Conservation (phyloP, 2,329 filamentous ascomycete species). For the Anthostomella pinea region DNA sequence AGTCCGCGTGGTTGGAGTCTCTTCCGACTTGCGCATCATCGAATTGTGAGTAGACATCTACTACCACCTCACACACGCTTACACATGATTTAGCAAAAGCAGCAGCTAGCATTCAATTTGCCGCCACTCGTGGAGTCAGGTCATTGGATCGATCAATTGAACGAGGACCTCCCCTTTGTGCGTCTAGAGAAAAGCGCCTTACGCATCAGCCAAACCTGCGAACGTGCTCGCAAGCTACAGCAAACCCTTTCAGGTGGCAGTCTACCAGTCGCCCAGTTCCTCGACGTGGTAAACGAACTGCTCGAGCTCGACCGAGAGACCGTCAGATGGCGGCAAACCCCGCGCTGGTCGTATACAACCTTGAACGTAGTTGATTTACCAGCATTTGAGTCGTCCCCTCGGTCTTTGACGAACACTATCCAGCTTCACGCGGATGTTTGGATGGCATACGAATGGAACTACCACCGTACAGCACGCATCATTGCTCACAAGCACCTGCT, state of each 20-base stretch:
- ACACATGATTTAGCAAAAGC: slow-evolving; percentile 30
- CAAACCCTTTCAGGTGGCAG: slow-evolving; percentile 8
- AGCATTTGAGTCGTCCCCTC: slow-evolving; percentile 5
- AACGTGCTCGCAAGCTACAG: slow-evolving; percentile 30
- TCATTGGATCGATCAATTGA: slow-evolving; percentile 30
- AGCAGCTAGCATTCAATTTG: slow-evolving; percentile 33
- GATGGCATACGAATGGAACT: slow-evolving; percentile 42
- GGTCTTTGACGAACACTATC: slow-evolving; percentile 19
- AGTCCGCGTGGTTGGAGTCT: slow-evolving; percentile 38
- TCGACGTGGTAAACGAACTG: slow-evolving; percentile 32
- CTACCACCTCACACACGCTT: background rate
- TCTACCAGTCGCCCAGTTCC: slow-evolving; percentile 9
- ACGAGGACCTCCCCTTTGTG: slow-evolving; percentile 26
- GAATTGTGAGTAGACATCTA: slow-evolving; percentile 23
- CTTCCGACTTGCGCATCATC: slow-evolving; percentile 38
- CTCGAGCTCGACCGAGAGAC: slow-evolving; percentile 30
- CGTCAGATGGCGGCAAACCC: slow-evolving; percentile 29
- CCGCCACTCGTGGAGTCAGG: slow-evolving; percentile 28
- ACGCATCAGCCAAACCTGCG: slow-evolving; percentile 29
- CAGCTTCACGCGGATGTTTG: slow-evolving; percentile 38
- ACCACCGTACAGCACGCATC: slow-evolving; percentile 37
- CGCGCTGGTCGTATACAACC: slow-evolving; percentile 34
- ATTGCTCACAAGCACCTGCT: slow-evolving; percentile 36
- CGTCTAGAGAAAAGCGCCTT: slow-evolving; percentile 29
- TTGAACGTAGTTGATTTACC: slow-evolving; percentile 20